Evolutionary conservation across 176 grass and related monocot species (phyloP), one percentile per base, ranked within the genome.

Genomic region (Otatea glauca): DNA sequence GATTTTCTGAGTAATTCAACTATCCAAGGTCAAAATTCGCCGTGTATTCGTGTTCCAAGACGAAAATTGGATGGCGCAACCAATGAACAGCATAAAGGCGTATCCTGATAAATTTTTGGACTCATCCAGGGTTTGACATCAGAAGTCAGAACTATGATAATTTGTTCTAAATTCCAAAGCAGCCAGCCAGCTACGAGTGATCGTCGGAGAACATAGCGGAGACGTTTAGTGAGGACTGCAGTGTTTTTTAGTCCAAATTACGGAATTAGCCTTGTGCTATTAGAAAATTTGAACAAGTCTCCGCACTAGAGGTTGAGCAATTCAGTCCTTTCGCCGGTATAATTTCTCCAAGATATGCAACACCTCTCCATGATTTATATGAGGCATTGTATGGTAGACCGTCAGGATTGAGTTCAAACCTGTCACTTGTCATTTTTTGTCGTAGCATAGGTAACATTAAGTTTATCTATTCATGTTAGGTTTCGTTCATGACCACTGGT

Each of bases 51-150:
- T 35, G 83, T 38, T 75, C 83, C 65, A 34, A n/a, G 9, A 34
- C 60, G n/a, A 34, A 20, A 25, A 41, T 65, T 6, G 20, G 47
- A 68, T 38, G 49, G 14, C 5, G 4, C 49, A 29, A 29, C 42
- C 60, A 79, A 47, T 44, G 66, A 60, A 59, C 59, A 78, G 17
- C 53, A 18, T 12, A 55, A 44, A 70, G 43, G 21, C n/a, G 43
- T 21, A 73, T 79, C 34, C 55, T 54, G 45, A 45, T 25, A 45
- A 53, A 23, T 20, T 72, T 84, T 75, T 85, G 87, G 56, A 85
- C 61, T 50, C 59, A 68, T 80, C 49, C 59, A 47, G 13, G 12
- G 3, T 6, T 67, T 58, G 86, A 65, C 79, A 41, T 64, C 42
- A 38, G 14, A 77, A 58, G 29, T 64, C 42, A 38, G 14, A 77